Evolutionary conservation across 495 filamentous ascomycete species (phyloP), one percentile per base, ranked within the genome.

Genomic region (Alectoria sarmentosa): DNA sequence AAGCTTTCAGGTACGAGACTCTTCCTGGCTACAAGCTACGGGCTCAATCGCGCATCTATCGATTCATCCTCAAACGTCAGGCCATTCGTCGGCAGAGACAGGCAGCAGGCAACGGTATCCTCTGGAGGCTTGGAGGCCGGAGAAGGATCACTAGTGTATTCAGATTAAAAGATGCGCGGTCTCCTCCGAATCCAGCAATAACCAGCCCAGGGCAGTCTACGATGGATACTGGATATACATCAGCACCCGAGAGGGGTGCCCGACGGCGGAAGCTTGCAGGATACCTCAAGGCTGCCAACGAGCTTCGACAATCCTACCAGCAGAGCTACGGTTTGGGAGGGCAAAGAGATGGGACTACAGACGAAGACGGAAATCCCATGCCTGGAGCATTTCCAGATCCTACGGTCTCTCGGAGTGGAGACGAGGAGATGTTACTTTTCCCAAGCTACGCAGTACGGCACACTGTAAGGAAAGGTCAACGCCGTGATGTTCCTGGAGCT

Each of bases 341-440:
- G 26, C 46, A 60, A 54, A 73, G 71, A 28, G 77, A 81, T 15
- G 78, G 82, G 41, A 71, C 75, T 26, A 63, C 74, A 8, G 79
- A 87, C 39, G 81, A 86, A 52, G 79, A 83, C 46, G 74, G 80
- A 13, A 75, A 79, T 13, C 80, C 82, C 36, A 87, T 88, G n/a
- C 88, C 89, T 0, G 89, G 86, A 3, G 81, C 88, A 7, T 96
- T 92, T 69, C 90, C 91, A 1, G 87, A 95, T 67, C 88, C 91
- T 23, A 83, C 87, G 17, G 88, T 96, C 60, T 84, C 88, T 28
- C 80, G 85, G 11, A 88, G 84, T 46, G 92, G 89, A 28, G 84
- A 89, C 67, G 93, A 96, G 75, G 90, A 97, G 77, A 89, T 99
- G 85, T 82, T 98, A 15, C 70, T 98, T 19, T 99, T 97, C 71